phyloP scores from a whole-genome alignment of 2,329 filamentous ascomycete genomes.

The Cordyceps sp. region DNA sequence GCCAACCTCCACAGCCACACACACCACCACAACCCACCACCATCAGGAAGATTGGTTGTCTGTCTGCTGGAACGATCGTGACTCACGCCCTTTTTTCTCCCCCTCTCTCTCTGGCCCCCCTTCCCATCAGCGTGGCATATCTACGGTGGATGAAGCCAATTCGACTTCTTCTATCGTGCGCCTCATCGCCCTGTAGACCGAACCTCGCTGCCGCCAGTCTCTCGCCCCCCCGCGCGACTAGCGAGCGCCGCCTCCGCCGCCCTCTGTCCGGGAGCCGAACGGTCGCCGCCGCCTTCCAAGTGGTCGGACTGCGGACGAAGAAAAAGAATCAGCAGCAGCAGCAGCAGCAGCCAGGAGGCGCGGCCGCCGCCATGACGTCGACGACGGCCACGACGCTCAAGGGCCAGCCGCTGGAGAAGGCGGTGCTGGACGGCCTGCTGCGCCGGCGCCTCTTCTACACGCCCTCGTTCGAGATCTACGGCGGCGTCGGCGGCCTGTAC shows the following conservation, averaged over 20 bases:
- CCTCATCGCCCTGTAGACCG: conserved; percentile 3
- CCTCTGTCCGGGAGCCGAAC: conserved; percentile 13
- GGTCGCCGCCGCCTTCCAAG: conserved; percentile 13
- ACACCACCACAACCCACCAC: too few relatives aligned
- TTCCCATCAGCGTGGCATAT: neutral
- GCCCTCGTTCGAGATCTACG: conserved; percentile 90
- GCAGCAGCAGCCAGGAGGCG: conserved; percentile 4
- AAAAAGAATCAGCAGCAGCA: too few relatives aligned
- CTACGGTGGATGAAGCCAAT: conserved; percentile 12
- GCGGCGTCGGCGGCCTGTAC: conserved; percentile 74
- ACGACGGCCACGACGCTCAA: conserved; percentile 57
- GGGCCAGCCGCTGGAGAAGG: conserved; percentile 77
- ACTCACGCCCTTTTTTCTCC: conserved; percentile 1
- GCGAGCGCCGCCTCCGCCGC: conserved; percentile 6
- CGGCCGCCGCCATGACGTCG: conserved; percentile 23
- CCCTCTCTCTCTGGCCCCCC: neutral
- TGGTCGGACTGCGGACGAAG: conserved; percentile 10
- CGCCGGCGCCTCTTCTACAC: conserved; percentile 87
- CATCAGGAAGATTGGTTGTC: too few relatives aligned
- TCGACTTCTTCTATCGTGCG: conserved; percentile 5
- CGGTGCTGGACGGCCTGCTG: conserved; percentile 68
- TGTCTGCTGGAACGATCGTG: neutral
- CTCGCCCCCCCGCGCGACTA: too few relatives aligned
- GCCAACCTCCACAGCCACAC: too few relatives aligned
- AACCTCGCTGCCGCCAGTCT: too few relatives aligned